phyloP scores from a whole-genome alignment of 1,284 basidiomycete genomes.

The Coniophora puteana region DNA sequence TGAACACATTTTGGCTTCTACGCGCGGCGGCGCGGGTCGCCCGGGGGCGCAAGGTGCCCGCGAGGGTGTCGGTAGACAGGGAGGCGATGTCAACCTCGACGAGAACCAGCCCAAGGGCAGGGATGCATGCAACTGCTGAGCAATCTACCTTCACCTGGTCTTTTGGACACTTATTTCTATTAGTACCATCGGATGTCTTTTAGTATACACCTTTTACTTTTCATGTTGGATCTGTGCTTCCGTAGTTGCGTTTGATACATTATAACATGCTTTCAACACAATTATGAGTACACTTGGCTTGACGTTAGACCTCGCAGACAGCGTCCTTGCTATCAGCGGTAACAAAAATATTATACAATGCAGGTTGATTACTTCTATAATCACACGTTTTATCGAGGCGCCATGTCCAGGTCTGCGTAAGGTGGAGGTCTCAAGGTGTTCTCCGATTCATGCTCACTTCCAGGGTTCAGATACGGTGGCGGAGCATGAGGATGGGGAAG shows the following conservation, averaged over 20 bases:
- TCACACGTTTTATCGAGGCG: background rate
- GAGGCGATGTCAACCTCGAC: conserved; percentile 67
- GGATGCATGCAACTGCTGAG: conserved; percentile 78
- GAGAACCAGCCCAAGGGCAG: conserved; percentile 65
- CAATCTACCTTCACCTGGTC: conserved; percentile 10
- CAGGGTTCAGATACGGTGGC: conserved; percentile 38
- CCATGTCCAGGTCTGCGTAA: conserved; percentile 31
- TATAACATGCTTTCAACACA: conserved; percentile 16
- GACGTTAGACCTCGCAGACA: conserved; percentile 10
- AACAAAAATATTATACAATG: background rate
- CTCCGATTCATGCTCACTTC: conserved; percentile 28
- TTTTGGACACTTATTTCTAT: no score
- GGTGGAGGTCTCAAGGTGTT: conserved; percentile 36
- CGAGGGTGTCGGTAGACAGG: conserved; percentile 47
- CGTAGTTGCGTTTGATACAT: conserved; percentile 17
- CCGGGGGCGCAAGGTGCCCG: conserved; percentile 56
- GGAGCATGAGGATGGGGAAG: conserved; percentile 46
- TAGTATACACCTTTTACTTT: conserved; percentile 13
- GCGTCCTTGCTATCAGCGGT: background rate
- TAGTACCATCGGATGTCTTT: no score
- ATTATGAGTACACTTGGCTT: conserved; percentile 19
- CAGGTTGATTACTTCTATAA: background rate
- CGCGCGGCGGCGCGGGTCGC: conserved; percentile 58
- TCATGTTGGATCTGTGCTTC: conserved; percentile 3
- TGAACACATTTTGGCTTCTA: conserved; percentile 85